phyloP scores from a whole-genome alignment of 2,329 filamentous ascomycete species.

The Alternaria gansuensis region DNA sequence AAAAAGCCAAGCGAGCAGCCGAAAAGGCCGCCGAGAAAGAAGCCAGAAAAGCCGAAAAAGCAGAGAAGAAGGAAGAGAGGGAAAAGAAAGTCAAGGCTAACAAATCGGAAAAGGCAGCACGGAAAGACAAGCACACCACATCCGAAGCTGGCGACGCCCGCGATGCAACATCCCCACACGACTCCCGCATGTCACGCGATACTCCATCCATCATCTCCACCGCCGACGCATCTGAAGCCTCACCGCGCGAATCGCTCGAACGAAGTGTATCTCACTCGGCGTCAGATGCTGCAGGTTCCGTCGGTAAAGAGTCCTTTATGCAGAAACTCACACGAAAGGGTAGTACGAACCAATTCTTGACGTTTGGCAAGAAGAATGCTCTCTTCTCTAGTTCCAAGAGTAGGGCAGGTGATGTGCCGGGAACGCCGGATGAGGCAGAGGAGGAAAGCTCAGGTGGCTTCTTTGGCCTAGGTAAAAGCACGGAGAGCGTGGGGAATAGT shows the following conservation, averaged over 20 bases:
- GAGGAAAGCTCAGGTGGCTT: conserved; percentile 43
- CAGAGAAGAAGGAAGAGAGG: conserved; percentile 49
- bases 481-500: conserved; percentile 46
- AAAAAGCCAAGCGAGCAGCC: conserved; percentile 43
- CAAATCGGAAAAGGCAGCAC: conserved; percentile 44
- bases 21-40: conserved; percentile 51
- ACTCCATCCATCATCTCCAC: conserved; percentile 57
- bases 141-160: conserved; percentile 36
- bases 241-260: conserved; percentile 54
- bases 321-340: conserved; percentile 60
- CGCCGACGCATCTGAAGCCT: conserved; percentile 45
- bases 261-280: conserved; percentile 51
- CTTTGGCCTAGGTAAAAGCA: conserved; percentile 38
- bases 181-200: conserved; percentile 55
- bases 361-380: conserved; percentile 51
- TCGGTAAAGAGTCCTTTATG: conserved; percentile 60
- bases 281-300: conserved; percentile 45
- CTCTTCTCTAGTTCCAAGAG: conserved; percentile 41
- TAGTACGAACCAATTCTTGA: conserved; percentile 57
- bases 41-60: conserved; percentile 44
- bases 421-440: conserved; percentile 52
- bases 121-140: conserved; percentile 48
- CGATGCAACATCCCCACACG: conserved; percentile 41
- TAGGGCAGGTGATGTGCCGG: conserved; percentile 44
- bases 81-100: conserved; percentile 52